phyloP scores from a whole-genome alignment of 495 filamentous ascomycete species.

The Neurospora sp. region DNA sequence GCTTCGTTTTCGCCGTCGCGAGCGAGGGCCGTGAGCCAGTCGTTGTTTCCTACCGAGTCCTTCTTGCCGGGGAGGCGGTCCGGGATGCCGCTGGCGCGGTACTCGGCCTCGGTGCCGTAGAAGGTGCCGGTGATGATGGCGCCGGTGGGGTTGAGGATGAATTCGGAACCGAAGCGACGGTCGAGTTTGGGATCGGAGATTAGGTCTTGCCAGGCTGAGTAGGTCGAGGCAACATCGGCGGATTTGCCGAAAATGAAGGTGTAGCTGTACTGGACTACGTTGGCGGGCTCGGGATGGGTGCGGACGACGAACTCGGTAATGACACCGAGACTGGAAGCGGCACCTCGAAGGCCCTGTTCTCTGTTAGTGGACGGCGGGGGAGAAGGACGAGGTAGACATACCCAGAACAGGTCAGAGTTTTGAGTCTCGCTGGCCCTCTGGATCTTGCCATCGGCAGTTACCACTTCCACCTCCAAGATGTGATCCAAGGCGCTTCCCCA shows the following conservation, averaged over 20 bases:
- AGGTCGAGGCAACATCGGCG: constrained; percentile 30
- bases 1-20: constrained; percentile 41
- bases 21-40: constrained; percentile 45
- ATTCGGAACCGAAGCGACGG: constrained; percentile 42
- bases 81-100: constrained; percentile 34
- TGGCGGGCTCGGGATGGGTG: constrained; percentile 46
- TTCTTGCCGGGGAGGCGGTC: constrained; percentile 29
- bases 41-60: constrained; percentile 33
- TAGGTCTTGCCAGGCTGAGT: constrained; percentile 32
- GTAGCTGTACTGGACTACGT: constrained; percentile 43
- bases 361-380: constrained; percentile 5
- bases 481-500: constrained; percentile 46
- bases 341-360: constrained; percentile 43
- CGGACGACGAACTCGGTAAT: constrained; percentile 53
- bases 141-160: constrained; percentile 41
- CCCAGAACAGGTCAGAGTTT: constrained; percentile 50
- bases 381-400: constrained; percentile 8
- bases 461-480: constrained; percentile 47
- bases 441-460: constrained; percentile 48
- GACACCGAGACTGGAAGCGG: constrained; percentile 52
- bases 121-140: constrained; percentile 41
- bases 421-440: constrained; percentile 38
- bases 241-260: constrained; percentile 33
- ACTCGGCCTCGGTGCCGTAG: constrained; percentile 43
- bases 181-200: constrained; percentile 41